These are phyloP conservation scores for Citrus reticulata DNA, from an alignment of 345 rosid genomes.

Conservation along the genomic window DNA sequence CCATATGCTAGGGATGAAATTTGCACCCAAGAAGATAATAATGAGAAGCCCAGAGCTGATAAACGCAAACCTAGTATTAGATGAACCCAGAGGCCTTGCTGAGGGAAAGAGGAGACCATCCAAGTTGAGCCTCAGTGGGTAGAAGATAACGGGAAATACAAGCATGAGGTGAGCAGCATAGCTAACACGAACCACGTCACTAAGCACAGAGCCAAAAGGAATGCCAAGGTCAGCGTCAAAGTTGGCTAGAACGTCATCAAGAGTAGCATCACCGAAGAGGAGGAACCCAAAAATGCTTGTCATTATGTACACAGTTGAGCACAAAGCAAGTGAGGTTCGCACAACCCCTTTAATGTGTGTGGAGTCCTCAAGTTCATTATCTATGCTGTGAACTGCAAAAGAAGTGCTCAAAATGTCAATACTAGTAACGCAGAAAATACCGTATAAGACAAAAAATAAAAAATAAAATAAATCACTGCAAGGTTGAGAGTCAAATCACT, in stretches of 20 bases:
- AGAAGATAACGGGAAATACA: constrained; percentile 86
- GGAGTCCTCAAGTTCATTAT: constrained; percentile 80
- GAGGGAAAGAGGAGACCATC: constrained; percentile 85
- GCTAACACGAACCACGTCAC: constrained; percentile 81
- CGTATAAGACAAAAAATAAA: background rate
- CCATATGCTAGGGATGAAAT: constrained; percentile 95
- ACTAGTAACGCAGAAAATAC: background rate
- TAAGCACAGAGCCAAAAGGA: constrained; percentile 64
- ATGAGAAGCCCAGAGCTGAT: constrained; percentile 58
- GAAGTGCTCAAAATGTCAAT: constrained; percentile 13
- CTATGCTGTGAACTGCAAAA: constrained; percentile 79
- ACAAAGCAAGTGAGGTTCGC: constrained; percentile 61
- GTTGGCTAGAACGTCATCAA: constrained; percentile 90
- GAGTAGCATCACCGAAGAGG: constrained; percentile 74
- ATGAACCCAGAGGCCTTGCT: constrained; percentile 49
- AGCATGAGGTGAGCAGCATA: constrained; percentile 90
- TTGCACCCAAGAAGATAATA: constrained; percentile 72
- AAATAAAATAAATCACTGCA: background rate
- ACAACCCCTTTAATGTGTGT: constrained; percentile 66
- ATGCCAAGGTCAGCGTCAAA: constrained; percentile 76
- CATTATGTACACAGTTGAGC: constrained; percentile 69
- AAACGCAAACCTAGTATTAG: constrained; percentile 62
- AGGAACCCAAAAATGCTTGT: constrained; percentile 88
- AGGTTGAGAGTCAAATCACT: background rate
- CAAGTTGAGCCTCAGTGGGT: constrained; percentile 71